phyloP scores from a whole-genome alignment of 108 stramenopile genomes.

The Licmophora abbreviata region DNA sequence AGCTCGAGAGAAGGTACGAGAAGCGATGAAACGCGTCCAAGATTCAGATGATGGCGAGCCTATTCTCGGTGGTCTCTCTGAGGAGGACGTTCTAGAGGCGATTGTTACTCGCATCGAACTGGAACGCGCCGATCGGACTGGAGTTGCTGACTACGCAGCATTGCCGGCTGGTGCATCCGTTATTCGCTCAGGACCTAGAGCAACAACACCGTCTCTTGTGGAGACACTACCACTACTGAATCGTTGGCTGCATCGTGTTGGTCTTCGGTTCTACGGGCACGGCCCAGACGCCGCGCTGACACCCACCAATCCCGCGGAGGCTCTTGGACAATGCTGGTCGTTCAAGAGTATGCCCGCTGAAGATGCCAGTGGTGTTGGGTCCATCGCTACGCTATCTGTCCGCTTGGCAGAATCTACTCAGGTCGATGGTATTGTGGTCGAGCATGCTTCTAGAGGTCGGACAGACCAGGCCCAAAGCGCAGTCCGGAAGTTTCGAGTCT shows the following conservation, averaged over 20 bases:
- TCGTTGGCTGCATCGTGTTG: constrained; percentile 38
- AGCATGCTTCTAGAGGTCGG: constrained; percentile 40
- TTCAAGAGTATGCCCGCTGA: neutral
- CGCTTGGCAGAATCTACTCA: constrained; percentile 29
- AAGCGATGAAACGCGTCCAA: too few relatives aligned
- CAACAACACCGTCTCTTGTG: constrained; percentile 57
- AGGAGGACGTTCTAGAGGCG: constrained; percentile 1
- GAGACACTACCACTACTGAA: constrained; percentile 58
- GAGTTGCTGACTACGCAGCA: constrained; percentile 55
- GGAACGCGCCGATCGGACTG: constrained; percentile 62
- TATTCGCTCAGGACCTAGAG: constrained; percentile 39
- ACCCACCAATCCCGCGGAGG: constrained; percentile 40
- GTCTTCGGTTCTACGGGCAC: constrained; percentile 68
- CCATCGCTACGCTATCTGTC: constrained; percentile 58
- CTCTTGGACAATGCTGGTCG: constrained; percentile 80
- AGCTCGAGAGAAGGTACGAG: too few relatives aligned
- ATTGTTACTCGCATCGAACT: constrained; percentile 44
- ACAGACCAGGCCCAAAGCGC: constrained; percentile 30
- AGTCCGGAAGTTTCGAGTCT: constrained; percentile 44
- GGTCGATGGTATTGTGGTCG: constrained; percentile 48
- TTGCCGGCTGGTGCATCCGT: constrained; percentile 49
- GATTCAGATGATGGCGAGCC: too few relatives aligned
- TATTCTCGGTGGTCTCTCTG: too few relatives aligned
- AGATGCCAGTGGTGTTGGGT: constrained; percentile 21
- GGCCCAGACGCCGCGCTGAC: constrained; percentile 68